Evolutionary conservation across 2,329 filamentous ascomycete species (phyloP), one percentile per base, ranked within the genome.

Genomic region (Hypomyces perniciosus): DNA sequence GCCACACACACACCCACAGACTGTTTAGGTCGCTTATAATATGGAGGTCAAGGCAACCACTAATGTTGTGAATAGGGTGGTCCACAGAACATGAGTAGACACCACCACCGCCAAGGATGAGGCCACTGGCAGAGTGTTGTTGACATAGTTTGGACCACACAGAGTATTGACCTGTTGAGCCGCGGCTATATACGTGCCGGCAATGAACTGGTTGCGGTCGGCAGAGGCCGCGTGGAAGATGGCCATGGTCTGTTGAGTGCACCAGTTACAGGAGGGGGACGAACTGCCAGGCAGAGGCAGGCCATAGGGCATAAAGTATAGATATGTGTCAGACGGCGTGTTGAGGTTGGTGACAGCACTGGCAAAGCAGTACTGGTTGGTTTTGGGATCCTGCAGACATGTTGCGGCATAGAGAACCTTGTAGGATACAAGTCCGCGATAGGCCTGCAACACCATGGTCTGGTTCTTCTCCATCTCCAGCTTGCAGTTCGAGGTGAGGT

Each of bases 241-340:
- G 28, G 77, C 76, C 90, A 97, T 95, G 4, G 88, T 92, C 54
- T 88, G 75, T 62, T 84, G 76, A 40, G 93, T 75, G 66, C 93
- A 97, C 38, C 72, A 71, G 59, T 80, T 84, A 72, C 93, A 99
- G 1, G 78, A 81, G 1, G 90, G 88, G n/a, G 76, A 74, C 28
- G 84, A 80, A 26, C 78, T 78, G 10, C 73, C 75, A 0, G 88
- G 88, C 9, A 96, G 72, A 1, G 75, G 68, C 38, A 84, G 77
- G 53, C 93, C 93, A 50, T 95, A 77, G 0, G 91, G 88, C 3
- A 97, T 74, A 61, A 86, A 92, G 71, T 96, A 99, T 34, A 93
- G 78, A 62, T 91, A 92, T 33, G 82, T 79, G 65, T 93, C 86
- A 31, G 83, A 80, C 0, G 86, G 75, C 7, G 80, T 85, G 26